phyloP scores from a whole-genome alignment of 257 asterid genomes.

The Plantago ovata region DNA sequence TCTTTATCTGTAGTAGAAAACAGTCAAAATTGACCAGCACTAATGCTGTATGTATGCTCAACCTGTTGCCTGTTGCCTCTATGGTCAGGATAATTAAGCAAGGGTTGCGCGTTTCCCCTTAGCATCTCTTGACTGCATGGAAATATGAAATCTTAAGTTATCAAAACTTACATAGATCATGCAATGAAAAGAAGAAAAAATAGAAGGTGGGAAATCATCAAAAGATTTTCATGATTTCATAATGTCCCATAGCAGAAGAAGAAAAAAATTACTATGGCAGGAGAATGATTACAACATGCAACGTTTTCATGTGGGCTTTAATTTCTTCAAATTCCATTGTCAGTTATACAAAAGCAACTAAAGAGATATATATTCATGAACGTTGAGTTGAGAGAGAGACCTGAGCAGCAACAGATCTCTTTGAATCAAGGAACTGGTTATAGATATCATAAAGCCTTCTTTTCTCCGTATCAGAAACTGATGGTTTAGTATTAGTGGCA shows the following conservation, averaged over 20 bases:
- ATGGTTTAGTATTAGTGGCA: constrained; percentile 72
- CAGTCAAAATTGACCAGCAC: constrained; percentile 1
- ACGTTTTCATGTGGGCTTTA: too few relatives aligned
- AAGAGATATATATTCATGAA: neutral
- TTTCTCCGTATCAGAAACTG: constrained; percentile 86
- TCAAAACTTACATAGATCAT: neutral
- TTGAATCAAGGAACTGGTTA: constrained; percentile 83
- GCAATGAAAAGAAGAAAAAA: neutral
- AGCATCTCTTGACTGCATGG: constrained; percentile 74
- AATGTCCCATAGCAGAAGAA: too few relatives aligned
- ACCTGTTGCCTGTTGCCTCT: neutral
- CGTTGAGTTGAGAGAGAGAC: constrained; percentile 26
- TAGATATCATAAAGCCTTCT: constrained; percentile 66
- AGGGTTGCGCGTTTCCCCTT: constrained; percentile 92
- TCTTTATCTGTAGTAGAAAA: too few relatives aligned
- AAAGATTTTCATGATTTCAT: too few relatives aligned
- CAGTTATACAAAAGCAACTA: neutral
- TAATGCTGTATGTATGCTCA: neutral
- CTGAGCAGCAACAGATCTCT: constrained; percentile 64
- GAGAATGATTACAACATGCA: too few relatives aligned
- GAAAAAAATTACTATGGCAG: too few relatives aligned
- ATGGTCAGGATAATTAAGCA: constrained; percentile 34
- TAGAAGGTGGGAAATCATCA: too few relatives aligned
- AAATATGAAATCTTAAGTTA: too few relatives aligned
- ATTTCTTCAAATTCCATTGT: too few relatives aligned